A percentile compares a stretch with the other conserved stretches of the same genome.
These are phyloP conservation scores for Selaginella tamariscina DNA, from an alignment of 75 land plant genomes.

Conservation along the genomic window DNA sequence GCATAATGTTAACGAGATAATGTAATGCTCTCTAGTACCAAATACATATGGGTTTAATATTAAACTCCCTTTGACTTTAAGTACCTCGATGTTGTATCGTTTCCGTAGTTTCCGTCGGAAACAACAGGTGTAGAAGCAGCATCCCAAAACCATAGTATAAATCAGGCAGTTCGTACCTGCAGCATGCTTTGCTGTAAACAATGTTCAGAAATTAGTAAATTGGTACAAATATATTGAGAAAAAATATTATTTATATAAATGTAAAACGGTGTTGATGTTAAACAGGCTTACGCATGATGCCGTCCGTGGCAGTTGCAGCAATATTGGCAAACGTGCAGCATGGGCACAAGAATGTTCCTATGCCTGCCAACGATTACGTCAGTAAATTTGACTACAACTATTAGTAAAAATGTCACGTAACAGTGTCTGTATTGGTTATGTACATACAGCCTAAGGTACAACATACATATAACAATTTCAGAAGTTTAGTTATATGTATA, in stretches of 20 bases:
- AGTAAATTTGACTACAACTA: too few relatives aligned
- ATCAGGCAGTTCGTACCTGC: conserved; percentile 83
- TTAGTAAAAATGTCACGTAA: background rate
- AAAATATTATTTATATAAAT: background rate
- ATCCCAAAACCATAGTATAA: conserved; percentile 63
- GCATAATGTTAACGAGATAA: too few relatives aligned
- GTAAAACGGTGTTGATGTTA: background rate
- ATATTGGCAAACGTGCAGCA: conserved; percentile 82
- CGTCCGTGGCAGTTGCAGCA: conserved; percentile 45
- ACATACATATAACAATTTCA: background rate
- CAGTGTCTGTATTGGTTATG: background rate
- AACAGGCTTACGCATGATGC: conserved; percentile 58
- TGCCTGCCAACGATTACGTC: too few relatives aligned
- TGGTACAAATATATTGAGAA: background rate
- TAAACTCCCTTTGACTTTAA: too few relatives aligned
- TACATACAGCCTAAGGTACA: background rate
- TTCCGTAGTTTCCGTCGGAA: conserved; percentile 69
- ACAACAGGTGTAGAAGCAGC: conserved; percentile 89
- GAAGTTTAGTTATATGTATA: too few relatives aligned
- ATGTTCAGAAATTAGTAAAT: background rate
- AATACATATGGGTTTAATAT: too few relatives aligned
- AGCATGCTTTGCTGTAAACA: conserved; percentile 48
- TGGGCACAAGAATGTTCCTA: conserved; percentile 65
- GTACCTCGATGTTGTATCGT: conserved; percentile 42
- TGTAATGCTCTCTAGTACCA: too few relatives aligned